Percentiles rank a stretch among this genome's conserved stretches.
Conservation (phyloP, 2,329 filamentous ascomycete species). For the Ascochyta viciae-villosae region DNA sequence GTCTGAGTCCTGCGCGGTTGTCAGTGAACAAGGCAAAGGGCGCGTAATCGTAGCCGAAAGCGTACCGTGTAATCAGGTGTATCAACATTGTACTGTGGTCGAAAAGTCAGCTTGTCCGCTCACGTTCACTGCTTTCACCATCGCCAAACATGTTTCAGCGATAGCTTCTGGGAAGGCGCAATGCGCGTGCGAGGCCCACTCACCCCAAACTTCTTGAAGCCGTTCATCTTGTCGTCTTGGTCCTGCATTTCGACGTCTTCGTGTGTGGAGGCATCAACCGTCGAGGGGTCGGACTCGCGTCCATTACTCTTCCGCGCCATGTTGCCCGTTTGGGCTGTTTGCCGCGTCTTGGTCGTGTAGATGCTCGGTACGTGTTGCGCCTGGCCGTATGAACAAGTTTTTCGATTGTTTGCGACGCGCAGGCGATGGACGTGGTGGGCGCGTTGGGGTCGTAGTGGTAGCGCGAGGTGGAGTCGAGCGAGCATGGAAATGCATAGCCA, state of each 20-base stretch:
- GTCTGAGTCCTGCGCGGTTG: slow-evolving; percentile 64
- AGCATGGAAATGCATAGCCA: slow-evolving; percentile 20
- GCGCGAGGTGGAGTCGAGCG: slow-evolving; percentile 17
- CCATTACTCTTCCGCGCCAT: slow-evolving; percentile 50
- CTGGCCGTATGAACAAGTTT: slow-evolving; percentile 9
- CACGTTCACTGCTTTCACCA: neutral
- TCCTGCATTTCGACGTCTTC: slow-evolving; percentile 51
- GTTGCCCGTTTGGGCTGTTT: slow-evolving; percentile 45
- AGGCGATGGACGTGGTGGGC: slow-evolving; percentile 28
- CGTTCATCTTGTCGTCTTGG: slow-evolving; percentile 39
- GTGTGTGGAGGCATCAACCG: slow-evolving; percentile 46
- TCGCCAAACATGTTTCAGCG: slow-evolving; percentile 7
- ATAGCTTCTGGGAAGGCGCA: slow-evolving; percentile 14
- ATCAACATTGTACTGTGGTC: slow-evolving; percentile 59
- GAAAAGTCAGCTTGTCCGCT: slow-evolving; percentile 34
- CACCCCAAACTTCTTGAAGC: slow-evolving; percentile 47
- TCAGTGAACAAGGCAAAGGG: slow-evolving; percentile 22
- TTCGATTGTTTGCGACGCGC: slow-evolving; percentile 11
- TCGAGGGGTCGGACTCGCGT: slow-evolving; percentile 45
- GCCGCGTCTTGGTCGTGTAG: slow-evolving; percentile 31
- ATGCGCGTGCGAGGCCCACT: slow-evolving; percentile 19
- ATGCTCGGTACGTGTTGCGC: slow-evolving; percentile 14
- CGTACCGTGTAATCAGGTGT: slow-evolving; percentile 68
- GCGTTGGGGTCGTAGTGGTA: slow-evolving; percentile 25
- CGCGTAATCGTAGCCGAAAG: neutral